Evolutionary conservation across 164 flowering plant genomes (phyloP).

Genomic region (Saururus chinensis): DNA sequence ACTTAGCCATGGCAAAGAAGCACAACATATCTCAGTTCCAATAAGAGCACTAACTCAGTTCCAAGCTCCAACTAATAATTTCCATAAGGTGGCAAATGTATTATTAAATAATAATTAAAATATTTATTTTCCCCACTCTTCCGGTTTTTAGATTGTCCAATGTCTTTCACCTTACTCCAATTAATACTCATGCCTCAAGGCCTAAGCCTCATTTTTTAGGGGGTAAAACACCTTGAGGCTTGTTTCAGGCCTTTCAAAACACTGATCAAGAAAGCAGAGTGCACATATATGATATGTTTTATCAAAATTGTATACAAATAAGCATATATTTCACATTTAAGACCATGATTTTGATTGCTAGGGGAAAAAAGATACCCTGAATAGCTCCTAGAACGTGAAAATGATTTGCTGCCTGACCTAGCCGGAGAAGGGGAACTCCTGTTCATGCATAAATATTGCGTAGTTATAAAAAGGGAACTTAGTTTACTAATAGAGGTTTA

Average conservation of each 20-base stretch:
- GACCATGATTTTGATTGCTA: not conserved
- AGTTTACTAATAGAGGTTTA: too few relatives aligned
- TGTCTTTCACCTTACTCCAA: not conserved
- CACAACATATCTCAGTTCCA: too few relatives aligned
- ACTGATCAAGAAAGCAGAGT: not conserved
- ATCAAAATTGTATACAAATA: too few relatives aligned
- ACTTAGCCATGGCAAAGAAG: too few relatives aligned
- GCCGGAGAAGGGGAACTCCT: slow-evolving; percentile 24
- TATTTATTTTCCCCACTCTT: too few relatives aligned
- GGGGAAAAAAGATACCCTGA: slow-evolving; percentile 27
- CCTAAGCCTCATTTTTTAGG: not conserved
- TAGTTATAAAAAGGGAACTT: too few relatives aligned
- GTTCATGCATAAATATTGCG: not conserved
- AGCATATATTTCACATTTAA: too few relatives aligned
- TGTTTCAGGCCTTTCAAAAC: not conserved
- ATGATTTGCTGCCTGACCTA: slow-evolving; percentile 45
- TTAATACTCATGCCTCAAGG: not conserved
- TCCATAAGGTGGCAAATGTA: too few relatives aligned
- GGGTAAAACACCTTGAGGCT: not conserved
- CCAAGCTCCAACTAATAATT: too few relatives aligned
- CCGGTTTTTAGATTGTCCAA: not conserved
- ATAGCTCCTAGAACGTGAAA: slow-evolving; percentile 48
- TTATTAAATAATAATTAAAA: too few relatives aligned
- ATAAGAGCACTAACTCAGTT: too few relatives aligned
- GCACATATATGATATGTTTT: too few relatives aligned